phyloP scores from a whole-genome alignment of 2,329 filamentous ascomycete species.

The Eutypella sp. region DNA sequence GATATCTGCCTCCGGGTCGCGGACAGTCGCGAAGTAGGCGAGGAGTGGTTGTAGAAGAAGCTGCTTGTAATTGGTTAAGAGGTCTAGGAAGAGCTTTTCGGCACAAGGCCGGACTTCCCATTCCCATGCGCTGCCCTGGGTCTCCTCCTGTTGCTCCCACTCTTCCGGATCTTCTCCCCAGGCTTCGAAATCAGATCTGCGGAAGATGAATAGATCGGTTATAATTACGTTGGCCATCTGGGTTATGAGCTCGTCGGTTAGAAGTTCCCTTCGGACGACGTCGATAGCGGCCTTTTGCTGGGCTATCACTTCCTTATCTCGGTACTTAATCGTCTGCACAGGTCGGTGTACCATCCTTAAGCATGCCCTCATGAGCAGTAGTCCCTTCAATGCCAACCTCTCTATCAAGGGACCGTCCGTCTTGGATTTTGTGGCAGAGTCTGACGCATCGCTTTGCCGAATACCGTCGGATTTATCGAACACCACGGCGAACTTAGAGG shows the following conservation, averaged over 20 bases:
- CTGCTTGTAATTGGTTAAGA: conserved; percentile 83
- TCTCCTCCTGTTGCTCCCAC: conserved; percentile 89
- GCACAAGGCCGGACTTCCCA: conserved; percentile 89
- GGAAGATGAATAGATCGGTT: conserved; percentile 82
- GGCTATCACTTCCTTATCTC: conserved; percentile 66
- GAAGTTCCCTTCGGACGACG: conserved; percentile 66
- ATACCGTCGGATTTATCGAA: conserved; percentile 61
- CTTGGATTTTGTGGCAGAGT: conserved; percentile 40
- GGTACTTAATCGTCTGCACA: conserved; percentile 77
- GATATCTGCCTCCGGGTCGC: conserved; percentile 61
- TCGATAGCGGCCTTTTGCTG: conserved; percentile 68
- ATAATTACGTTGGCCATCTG: conserved; percentile 82
- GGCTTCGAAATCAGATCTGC: conserved; percentile 75
- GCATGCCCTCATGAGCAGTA: conserved; percentile 77
- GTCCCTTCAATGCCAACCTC: conserved; percentile 74
- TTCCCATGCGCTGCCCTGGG: conserved; percentile 79
- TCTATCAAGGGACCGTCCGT: conserved; percentile 64
- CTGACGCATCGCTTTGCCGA: conserved; percentile 36
- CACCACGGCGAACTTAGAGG: conserved; percentile 69
- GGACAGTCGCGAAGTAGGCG: conserved; percentile 74
- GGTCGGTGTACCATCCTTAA: conserved; percentile 81
- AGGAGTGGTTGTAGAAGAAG: conserved; percentile 75
- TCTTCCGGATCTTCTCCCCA: conserved; percentile 96
- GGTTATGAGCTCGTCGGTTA: conserved; percentile 71
- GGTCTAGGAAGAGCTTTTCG: conserved; percentile 88